Conservation (phyloP, 129 eudicot species). For the Pulicaria dysenterica region DNA sequence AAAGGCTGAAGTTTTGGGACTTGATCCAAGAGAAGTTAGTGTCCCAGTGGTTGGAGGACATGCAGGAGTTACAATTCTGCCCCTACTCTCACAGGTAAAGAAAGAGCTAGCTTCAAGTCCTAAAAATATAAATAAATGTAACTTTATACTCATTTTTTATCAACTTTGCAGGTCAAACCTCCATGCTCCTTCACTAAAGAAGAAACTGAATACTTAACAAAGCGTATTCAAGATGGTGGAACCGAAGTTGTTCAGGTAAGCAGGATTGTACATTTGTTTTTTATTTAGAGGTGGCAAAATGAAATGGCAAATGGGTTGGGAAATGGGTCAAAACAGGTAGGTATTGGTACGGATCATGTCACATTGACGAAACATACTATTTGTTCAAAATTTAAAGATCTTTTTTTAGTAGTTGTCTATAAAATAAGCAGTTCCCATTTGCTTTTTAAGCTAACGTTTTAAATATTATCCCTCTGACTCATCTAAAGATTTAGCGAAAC, state of each 20-base stretch:
- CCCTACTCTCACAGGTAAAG: constrained; percentile 87
- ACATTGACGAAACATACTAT: background rate
- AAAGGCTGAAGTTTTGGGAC: constrained; percentile 93
- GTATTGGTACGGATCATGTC: background rate
- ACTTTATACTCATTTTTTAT: background rate
- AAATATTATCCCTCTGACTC: background rate
- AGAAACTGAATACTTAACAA: constrained; percentile 78
- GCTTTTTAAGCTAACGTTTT: background rate
- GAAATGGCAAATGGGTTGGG: background rate
- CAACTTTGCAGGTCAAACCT: constrained; percentile 64
- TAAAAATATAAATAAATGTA: background rate
- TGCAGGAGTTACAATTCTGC: constrained; percentile 95
- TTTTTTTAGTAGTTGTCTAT: background rate
- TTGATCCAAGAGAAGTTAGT: constrained; percentile 81
- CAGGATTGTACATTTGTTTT: background rate
- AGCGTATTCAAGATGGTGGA: constrained; percentile 92
- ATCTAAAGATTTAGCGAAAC: background rate
- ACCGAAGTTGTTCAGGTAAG: constrained; percentile 94
- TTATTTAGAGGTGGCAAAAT: background rate
- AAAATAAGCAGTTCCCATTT: background rate
- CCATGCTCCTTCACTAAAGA: constrained; percentile 75
- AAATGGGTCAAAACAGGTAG: background rate
- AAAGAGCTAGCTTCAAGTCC: background rate
- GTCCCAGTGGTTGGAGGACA: constrained; percentile 99
- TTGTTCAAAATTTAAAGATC: background rate